Percentiles rank a stretch among this genome's conserved stretches.
Conservation (phyloP, 768 basidiomycete genomes). For the Podaxis sp. region DNA sequence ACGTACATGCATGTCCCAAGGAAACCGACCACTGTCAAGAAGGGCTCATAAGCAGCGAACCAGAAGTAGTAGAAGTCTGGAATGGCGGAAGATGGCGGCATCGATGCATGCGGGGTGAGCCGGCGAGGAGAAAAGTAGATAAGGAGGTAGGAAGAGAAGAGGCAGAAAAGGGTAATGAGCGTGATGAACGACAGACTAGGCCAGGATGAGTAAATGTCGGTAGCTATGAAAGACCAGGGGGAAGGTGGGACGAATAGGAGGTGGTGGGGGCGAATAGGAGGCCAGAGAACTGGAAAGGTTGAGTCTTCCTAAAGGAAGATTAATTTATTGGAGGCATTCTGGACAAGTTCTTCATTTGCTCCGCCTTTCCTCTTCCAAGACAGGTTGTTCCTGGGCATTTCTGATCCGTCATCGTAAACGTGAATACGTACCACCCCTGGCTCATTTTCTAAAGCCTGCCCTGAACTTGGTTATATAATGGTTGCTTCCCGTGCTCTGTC, state of each 20-base stretch:
- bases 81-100: slow-evolving; percentile 55
- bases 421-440: not conserved
- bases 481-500: slow-evolving; percentile 15
- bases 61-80: slow-evolving; percentile 70
- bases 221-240: slow-evolving; percentile 6
- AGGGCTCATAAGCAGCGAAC: slow-evolving; percentile 73
- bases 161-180: slow-evolving; percentile 1
- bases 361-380: not conserved
- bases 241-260: slow-evolving; percentile 8
- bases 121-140: slow-evolving; percentile 9
- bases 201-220: not conserved
- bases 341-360: not conserved
- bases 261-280: not conserved
- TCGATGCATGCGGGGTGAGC: slow-evolving; percentile 10
- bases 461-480: slow-evolving; percentile 26
- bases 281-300: not conserved
- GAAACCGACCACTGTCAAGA: slow-evolving; percentile 59
- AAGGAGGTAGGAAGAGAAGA: slow-evolving; percentile 5
- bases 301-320: not conserved
- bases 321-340: not conserved
- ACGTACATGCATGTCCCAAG: slow-evolving; percentile 53
- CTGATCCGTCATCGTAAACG: slow-evolving; percentile 9
- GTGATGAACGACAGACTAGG: not conserved
- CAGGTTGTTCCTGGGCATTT: not conserved
- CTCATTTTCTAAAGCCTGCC: slow-evolving; percentile 23